A percentile compares a stretch with the other conserved stretches of the same genome.
These are phyloP conservation scores for Penicillium malachiteum DNA, from an alignment of 495 filamentous ascomycete species.

Conservation along the genomic window DNA sequence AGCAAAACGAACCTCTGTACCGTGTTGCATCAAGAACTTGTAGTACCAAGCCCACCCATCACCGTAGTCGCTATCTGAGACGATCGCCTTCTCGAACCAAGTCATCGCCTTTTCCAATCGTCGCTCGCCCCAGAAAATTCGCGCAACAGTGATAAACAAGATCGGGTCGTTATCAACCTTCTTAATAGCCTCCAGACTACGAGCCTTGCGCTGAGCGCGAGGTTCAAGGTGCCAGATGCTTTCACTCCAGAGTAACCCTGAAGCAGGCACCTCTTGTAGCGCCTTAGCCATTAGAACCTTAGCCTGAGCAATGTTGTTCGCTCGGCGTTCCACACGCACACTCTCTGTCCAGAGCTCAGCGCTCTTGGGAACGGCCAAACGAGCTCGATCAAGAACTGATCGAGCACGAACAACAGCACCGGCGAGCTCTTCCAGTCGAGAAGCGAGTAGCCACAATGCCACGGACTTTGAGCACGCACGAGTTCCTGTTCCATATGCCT, in stretches of 20 bases:
- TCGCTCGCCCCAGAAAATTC: slow-evolving; percentile 77
- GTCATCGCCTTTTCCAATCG: slow-evolving; percentile 86
- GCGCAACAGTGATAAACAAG: slow-evolving; percentile 73
- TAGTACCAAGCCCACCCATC: slow-evolving; percentile 99
- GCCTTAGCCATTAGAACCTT: slow-evolving; percentile 90
- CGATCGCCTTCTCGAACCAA: slow-evolving; percentile 95
- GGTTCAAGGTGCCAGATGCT: slow-evolving; percentile 91
- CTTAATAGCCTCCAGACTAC: slow-evolving; percentile 90
- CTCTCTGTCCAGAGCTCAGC: slow-evolving; percentile 87
- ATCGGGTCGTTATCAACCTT: slow-evolving; percentile 91
- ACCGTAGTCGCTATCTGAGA: slow-evolving; percentile 79
- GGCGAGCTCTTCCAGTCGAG: slow-evolving; percentile 80
- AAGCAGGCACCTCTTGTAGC: slow-evolving; percentile 83
- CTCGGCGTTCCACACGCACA: slow-evolving; percentile 88
- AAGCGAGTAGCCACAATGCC: slow-evolving; percentile 84
- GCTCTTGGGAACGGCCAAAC: slow-evolving; percentile 80
- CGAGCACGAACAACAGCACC: slow-evolving; percentile 88
- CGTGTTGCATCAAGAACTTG: slow-evolving; percentile 87
- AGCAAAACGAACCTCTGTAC: slow-evolving; percentile 60
- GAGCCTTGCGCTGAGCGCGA: slow-evolving; percentile 85
- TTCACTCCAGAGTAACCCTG: slow-evolving; percentile 90
- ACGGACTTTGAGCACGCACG: slow-evolving; percentile 80
- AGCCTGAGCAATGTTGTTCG: slow-evolving; percentile 77
- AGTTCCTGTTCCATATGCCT: slow-evolving; percentile 87
- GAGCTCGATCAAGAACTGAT: slow-evolving; percentile 84